Base-by-base conservation (phyloP, 2,329 filamentous ascomycete genomes). In the Phoma sp. region DNA sequence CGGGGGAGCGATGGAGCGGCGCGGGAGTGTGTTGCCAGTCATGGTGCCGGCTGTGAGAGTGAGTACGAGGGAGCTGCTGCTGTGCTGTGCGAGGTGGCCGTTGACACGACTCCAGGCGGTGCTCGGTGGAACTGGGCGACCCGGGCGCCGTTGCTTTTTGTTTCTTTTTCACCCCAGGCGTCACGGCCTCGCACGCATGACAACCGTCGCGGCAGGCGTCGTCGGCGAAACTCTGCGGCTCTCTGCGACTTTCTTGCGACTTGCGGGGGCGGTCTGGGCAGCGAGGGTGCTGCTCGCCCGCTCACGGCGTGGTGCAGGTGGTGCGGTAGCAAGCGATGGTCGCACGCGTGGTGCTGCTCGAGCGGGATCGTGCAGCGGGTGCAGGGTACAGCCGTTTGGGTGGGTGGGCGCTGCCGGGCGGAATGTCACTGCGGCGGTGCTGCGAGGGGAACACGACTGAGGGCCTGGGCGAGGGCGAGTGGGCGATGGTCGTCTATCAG, bases 1-100 rank as follows among this genome's bases (percentile, higher is more conserved):
- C 14, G 91, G 89, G 42, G 91, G 89, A 53, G 87, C 88, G 65
- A 87, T 74, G 21, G 79, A 74, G 45, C 82, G 78, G 63, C 78
- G 84, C 60, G 89, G 88, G 43, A 91, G 80, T 36, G 88, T 80
- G 47, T 87, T 87, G 51, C 87, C 86, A 42, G 65, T 67, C 71
- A 74, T 74, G 55, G 21, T 62, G 59, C 38, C 28, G 37, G 58
- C 30, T 7, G 29, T 17, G 46, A 34, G n/a, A 20, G 17, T 15
- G 47, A n/a, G 33, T n/a, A 10, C 28, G 11, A 21, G 37, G n/a
- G 33, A 25, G 5, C 23, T n/a, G 46, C 37, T 42, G 25, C 17
- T 30, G 38, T 43, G 39, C 39, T 32, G 26, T 21, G 9, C 2
- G 34, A 29, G 10, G 42, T 5, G 18, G 11, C 14, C n/a, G 30